phyloP scores from a whole-genome alignment of 257 asterid genomes.

The Perilla frutescens region DNA sequence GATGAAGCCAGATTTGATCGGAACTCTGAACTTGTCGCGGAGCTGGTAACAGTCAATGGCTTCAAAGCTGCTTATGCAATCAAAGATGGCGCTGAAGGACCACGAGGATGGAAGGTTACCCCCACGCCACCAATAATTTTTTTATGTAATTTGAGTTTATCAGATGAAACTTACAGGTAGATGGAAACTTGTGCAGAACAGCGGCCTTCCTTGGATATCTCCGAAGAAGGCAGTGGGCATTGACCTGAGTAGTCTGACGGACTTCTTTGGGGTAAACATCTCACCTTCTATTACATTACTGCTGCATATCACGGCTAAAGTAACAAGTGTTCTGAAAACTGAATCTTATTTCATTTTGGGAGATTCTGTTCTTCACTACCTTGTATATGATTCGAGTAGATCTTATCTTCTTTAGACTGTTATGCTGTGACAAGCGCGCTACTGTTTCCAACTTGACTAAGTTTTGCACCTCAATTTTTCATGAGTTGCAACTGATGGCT shows the following conservation, averaged over 20 bases:
- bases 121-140: no score
- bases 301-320: conserved; percentile 8
- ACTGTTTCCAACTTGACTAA: not conserved
- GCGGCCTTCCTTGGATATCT: conserved; percentile 87
- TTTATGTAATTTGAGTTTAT: conserved; percentile 5
- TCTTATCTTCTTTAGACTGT: not conserved
- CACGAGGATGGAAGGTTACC: conserved; percentile 77
- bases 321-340: not conserved
- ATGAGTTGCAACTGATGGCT: not conserved
- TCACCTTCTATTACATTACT: not conserved
- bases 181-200: conserved; percentile 65
- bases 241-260: conserved; percentile 45
- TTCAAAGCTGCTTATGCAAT: conserved; percentile 95
- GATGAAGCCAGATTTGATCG: conserved; percentile 99
- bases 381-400: not conserved
- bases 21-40: conserved; percentile 96
- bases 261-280: conserved; percentile 44
- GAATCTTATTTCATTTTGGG: not conserved
- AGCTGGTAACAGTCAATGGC: conserved; percentile 90
- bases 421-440: not conserved
- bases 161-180: conserved; percentile 30
- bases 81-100: conserved; percentile 94
- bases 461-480: not conserved
- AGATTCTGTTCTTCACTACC: not conserved
- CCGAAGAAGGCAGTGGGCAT: conserved; percentile 64